These are phyloP conservation scores for Arabidopsis arenosa DNA, from an alignment of 345 rosid genomes.

Conservation along the genomic window DNA sequence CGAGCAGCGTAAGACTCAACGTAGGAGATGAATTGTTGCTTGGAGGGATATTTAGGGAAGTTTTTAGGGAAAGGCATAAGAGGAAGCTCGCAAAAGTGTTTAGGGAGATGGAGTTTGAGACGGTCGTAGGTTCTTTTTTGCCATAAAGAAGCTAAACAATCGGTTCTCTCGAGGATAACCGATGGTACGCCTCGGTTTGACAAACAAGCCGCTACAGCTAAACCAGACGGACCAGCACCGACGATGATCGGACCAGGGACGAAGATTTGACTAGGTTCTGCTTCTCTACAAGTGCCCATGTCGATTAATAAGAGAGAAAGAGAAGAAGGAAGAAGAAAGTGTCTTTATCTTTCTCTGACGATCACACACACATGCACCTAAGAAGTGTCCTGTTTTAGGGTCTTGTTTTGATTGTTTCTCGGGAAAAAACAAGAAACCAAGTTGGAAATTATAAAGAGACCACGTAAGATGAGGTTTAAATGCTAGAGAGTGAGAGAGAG, in stretches of 20 bases:
- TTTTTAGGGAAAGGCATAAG: constrained; percentile 63
- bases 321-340: constrained; percentile 7
- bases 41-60: constrained; percentile 83
- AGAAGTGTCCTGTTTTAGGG: constrained; percentile 42
- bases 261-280: constrained; percentile 28
- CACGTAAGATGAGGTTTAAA: constrained; percentile 40
- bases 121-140: constrained; percentile 78
- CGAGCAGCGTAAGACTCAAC: constrained; percentile 68
- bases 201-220: constrained; percentile 81
- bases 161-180: constrained; percentile 71
- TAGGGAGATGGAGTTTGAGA: constrained; percentile 89
- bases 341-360: constrained; percentile 27
- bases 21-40: constrained; percentile 73
- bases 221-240: constrained; percentile 98
- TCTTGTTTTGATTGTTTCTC: constrained; percentile 36
- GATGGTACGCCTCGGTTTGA: constrained; percentile 63
- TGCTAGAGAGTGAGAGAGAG: constrained; percentile 38
- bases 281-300: constrained; percentile 56
- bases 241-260: constrained; percentile 75
- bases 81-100: constrained; percentile 81
- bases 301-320: background rate
- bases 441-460: constrained; percentile 35
- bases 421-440: constrained; percentile 44
- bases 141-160: constrained; percentile 91
- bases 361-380: constrained; percentile 27